Percentiles rank a stretch among this genome's conserved stretches.
Evolutionary conservation across 2,329 filamentous ascomycete species (phyloP).

Genomic region (Nigrospora oryzae): DNA sequence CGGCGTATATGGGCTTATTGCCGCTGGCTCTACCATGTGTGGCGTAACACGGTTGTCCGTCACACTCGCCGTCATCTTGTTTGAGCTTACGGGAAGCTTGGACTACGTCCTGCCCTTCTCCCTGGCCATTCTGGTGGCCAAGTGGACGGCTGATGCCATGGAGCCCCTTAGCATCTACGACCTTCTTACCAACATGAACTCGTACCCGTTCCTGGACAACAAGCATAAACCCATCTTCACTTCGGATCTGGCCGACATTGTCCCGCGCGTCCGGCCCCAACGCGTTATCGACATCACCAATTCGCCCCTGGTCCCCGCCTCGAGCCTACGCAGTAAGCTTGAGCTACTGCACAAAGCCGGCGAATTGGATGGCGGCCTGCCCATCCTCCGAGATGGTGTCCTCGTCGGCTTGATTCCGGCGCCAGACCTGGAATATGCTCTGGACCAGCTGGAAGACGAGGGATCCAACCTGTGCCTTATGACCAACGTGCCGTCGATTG

Average conservation of each 20-base stretch:
- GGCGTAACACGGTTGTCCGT: conserved; percentile 91
- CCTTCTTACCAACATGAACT: conserved; percentile 91
- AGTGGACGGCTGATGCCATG: conserved; percentile 94
- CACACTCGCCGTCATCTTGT: conserved; percentile 88
- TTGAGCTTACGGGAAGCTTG: conserved; percentile 89
- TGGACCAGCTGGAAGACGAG: conserved; percentile 77
- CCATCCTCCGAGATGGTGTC: conserved; percentile 70
- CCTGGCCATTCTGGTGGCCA: conserved; percentile 83
- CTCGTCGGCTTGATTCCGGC: conserved; percentile 88
- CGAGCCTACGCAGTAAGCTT: conserved; percentile 69
- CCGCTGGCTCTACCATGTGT: conserved; percentile 95
- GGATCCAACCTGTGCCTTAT: conserved; percentile 71
- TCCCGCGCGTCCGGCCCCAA: conserved; percentile 64
- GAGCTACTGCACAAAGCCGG: conserved; percentile 75
- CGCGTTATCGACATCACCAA: conserved; percentile 82
- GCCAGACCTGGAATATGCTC: conserved; percentile 85
- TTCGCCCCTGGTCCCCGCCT: conserved; percentile 72
- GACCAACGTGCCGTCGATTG: conserved; percentile 55
- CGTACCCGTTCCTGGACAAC: conserved; percentile 95
- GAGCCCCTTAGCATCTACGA: conserved; percentile 96
- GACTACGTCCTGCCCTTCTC: conserved; percentile 96
- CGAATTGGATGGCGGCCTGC: conserved; percentile 85
- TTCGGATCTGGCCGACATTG: conserved; percentile 78
- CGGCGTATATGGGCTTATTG: conserved; percentile 92
- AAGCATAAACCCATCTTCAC: conserved; percentile 91